These are phyloP conservation scores for Solanum chilense DNA, from an alignment of 257 asterid species.

Conservation along the genomic window DNA sequence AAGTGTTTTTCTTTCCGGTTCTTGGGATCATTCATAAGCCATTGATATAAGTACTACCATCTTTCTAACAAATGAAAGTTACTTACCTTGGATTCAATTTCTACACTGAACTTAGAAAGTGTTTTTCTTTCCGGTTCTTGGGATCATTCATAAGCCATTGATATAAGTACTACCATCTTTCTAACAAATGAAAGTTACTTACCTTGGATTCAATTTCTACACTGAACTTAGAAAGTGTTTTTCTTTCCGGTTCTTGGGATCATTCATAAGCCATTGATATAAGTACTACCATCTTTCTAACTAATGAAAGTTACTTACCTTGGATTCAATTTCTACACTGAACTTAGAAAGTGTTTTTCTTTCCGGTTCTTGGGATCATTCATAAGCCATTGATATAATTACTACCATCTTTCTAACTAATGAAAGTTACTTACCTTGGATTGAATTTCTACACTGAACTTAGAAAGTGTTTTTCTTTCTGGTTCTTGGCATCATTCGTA, in stretches of 20 bases:
- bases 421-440: background rate
- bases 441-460: background rate
- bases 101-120: background rate
- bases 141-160: background rate
- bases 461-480: too few species aligned
- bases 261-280: too few species aligned
- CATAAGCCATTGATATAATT: conserved; percentile 4
- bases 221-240: too few species aligned
- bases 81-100: background rate
- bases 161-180: background rate
- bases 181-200: background rate
- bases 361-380: conserved; percentile 42
- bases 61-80: background rate
- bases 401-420: background rate
- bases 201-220: too few species aligned
- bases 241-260: background rate
- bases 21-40: conserved; percentile 56
- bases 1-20: background rate
- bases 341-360: background rate
- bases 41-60: background rate
- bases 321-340: background rate
- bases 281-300: background rate
- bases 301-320: background rate
- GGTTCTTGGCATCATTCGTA: conserved; percentile 75
- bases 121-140: background rate